These are phyloP conservation scores for Penicillium bialowiezense DNA, from an alignment of 495 filamentous ascomycete genomes.

Conservation along the genomic window DNA sequence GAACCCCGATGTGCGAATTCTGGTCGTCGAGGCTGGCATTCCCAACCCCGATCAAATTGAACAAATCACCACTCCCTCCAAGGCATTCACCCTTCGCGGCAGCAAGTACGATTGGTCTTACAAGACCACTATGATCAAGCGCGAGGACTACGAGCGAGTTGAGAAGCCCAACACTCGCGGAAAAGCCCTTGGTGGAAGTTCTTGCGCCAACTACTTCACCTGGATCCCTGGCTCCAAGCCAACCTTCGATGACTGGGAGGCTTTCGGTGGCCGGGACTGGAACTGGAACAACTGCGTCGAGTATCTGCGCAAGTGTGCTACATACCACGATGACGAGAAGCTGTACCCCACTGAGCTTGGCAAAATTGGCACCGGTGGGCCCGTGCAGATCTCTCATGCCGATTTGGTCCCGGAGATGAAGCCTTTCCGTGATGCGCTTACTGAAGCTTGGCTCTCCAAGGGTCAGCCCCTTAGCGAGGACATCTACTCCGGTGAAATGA, in stretches of 20 bases:
- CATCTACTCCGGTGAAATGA: slow-evolving; percentile 55
- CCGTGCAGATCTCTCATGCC: slow-evolving; percentile 54
- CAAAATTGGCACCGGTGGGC: slow-evolving; percentile 49
- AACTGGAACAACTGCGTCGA: slow-evolving; percentile 49
- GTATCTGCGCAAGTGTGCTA: slow-evolving; percentile 55
- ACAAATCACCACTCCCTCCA: slow-evolving; percentile 43
- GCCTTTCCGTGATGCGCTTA: slow-evolving; percentile 54
- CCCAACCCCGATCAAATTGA: slow-evolving; percentile 37
- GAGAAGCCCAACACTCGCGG: slow-evolving; percentile 62
- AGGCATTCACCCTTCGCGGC: slow-evolving; percentile 41
- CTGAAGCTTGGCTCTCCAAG: slow-evolving; percentile 54
- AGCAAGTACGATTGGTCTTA: slow-evolving; percentile 59
- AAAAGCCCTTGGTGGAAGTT: slow-evolving; percentile 52
- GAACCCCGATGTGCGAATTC: slow-evolving; percentile 47
- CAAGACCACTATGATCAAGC: slow-evolving; percentile 62
- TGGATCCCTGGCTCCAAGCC: slow-evolving; percentile 52
- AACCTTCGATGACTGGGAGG: slow-evolving; percentile 59
- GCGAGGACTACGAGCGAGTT: slow-evolving; percentile 57
- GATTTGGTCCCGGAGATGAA: slow-evolving; percentile 52
- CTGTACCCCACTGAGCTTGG: slow-evolving; percentile 34
- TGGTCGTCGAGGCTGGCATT: slow-evolving; percentile 54
- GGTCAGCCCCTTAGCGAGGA: slow-evolving; percentile 51
- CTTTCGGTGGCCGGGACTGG: slow-evolving; percentile 55
- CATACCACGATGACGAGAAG: slow-evolving; percentile 53
- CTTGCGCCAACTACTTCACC: slow-evolving; percentile 54